phyloP scores from a whole-genome alignment of 2,329 filamentous ascomycete species.

The Myriosclerotinia duriaeana region DNA sequence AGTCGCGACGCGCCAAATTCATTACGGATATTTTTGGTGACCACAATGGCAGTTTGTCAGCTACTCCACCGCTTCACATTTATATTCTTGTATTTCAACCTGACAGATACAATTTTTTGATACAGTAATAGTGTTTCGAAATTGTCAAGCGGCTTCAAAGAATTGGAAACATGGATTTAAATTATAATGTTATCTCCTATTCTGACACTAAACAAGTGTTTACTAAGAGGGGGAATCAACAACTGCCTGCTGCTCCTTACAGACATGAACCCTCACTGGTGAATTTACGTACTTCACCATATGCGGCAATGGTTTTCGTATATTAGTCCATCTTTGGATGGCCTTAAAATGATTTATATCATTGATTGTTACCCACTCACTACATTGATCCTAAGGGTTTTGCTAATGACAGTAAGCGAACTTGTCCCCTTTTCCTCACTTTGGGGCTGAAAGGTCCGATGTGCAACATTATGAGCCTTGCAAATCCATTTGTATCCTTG shows the following conservation, averaged over 20 bases:
- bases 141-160: not conserved
- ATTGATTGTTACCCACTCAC: not conserved
- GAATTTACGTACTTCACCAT: no score
- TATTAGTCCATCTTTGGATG: not conserved
- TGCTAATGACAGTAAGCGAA: constrained; percentile 3
- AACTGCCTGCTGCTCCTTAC: not conserved
- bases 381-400: not conserved
- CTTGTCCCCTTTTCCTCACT: constrained; percentile 7
- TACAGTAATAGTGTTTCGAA: not conserved
- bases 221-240: not conserved
- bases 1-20: constrained; percentile 24
- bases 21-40: not conserved
- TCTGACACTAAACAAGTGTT: not conserved
- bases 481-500: not conserved
- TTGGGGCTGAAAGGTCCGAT: constrained; percentile 15
- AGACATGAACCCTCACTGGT: not conserved
- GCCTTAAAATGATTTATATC: not conserved
- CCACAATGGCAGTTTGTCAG: not conserved
- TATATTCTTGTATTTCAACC: constrained; percentile 7
- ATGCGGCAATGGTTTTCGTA: not conserved
- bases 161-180: not conserved
- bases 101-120: not conserved
- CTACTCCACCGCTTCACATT: not conserved
- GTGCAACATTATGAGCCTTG: constrained; percentile 18
- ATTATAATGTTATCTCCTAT: not conserved